phyloP scores from a whole-genome alignment of 805 yeast genomes.

The Blastobotrys attinorum region DNA sequence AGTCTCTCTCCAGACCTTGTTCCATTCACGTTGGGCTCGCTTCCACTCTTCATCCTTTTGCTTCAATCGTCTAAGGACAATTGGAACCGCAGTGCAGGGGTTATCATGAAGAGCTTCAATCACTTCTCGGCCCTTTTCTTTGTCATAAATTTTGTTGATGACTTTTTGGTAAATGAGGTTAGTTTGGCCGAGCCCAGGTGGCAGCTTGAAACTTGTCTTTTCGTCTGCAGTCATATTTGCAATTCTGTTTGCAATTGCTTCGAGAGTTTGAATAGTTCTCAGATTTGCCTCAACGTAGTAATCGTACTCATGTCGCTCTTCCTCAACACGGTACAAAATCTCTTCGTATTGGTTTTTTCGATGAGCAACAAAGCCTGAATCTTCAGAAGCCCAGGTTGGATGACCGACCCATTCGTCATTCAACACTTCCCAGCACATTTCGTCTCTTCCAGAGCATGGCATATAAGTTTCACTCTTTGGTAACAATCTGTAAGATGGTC shows the following conservation, averaged over 20 bases:
- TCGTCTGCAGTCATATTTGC: conserved; percentile 91
- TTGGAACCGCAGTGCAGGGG: conserved; percentile 92
- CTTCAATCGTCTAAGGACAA: conserved; percentile 83
- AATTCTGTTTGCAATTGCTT: conserved; percentile 88
- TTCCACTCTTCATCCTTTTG: conserved; percentile 99
- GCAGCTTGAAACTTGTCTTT: conserved; percentile 74
- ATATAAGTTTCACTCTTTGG: conserved; percentile 91
- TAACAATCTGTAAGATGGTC: conserved; percentile 86
- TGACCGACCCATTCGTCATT: conserved; percentile 99
- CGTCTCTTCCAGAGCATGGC: conserved; percentile 98
- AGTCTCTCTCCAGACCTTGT: conserved; percentile 96
- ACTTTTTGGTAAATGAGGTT: conserved; percentile 94
- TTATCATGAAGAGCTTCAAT: conserved; percentile 92
- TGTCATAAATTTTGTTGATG: conserved; percentile 84
- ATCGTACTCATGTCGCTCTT: conserved; percentile 96
- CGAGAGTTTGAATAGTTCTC: conserved; percentile 90
- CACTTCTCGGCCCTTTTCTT: conserved; percentile 92
- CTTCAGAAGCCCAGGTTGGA: conserved; percentile 99
- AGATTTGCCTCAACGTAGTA: conserved; percentile 90
- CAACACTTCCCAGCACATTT: conserved; percentile 97
- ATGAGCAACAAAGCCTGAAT: conserved; percentile 98
- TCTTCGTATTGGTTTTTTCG: conserved; percentile 97
- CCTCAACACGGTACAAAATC: conserved; percentile 88
- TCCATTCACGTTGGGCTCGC: conserved; percentile 97
- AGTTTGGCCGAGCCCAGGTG: conserved; percentile 89